These are phyloP conservation scores for Suillus paluster DNA, from an alignment of 768 basidiomycete genomes.

Conservation along the genomic window DNA sequence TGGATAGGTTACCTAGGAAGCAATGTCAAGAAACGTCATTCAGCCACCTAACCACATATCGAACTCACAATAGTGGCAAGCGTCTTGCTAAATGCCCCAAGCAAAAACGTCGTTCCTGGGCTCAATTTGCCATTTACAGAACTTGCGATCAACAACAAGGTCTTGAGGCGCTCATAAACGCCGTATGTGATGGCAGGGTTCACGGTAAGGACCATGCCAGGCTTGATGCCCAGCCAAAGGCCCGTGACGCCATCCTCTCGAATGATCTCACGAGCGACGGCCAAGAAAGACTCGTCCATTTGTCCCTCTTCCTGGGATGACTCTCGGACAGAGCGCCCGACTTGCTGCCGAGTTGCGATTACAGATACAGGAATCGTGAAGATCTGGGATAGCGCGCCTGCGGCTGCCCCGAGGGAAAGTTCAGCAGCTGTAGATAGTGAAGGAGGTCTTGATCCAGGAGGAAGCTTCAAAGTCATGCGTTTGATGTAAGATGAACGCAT, in stretches of 20 bases:
- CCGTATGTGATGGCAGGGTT: conserved; percentile 99
- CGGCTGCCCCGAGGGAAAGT: conserved; percentile 85
- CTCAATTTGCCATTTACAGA: conserved; percentile 64
- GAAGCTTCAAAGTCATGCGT: conserved; percentile 61
- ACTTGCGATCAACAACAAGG: conserved; percentile 61
- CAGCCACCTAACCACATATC: neutral
- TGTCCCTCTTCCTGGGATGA: conserved; percentile 10
- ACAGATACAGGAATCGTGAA: conserved; percentile 99
- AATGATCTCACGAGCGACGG: conserved; percentile 84
- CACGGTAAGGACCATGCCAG: conserved; percentile 91
- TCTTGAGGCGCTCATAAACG: conserved; percentile 90
- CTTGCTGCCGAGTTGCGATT: conserved; percentile 96
- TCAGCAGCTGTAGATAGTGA: conserved; percentile 78
- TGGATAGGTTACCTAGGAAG: conserved; percentile 82
- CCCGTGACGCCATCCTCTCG: conserved; percentile 86
- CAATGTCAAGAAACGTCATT: conserved; percentile 1
- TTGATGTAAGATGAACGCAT: conserved; percentile 84
- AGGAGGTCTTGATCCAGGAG: conserved; percentile 62
- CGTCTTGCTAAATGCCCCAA: conserved; percentile 95
- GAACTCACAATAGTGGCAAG: conserved; percentile 88
- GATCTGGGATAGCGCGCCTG: conserved; percentile 93
- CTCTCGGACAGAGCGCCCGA: conserved; percentile 51
- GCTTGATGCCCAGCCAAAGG: conserved; percentile 92
- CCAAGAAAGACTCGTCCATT: conserved; percentile 73
- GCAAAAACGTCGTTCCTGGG: conserved; percentile 76